Evolutionary conservation across 2,329 filamentous ascomycete genomes (phyloP), one percentile per base, ranked within the genome.

Genomic region (Dactylellina haptotyla): DNA sequence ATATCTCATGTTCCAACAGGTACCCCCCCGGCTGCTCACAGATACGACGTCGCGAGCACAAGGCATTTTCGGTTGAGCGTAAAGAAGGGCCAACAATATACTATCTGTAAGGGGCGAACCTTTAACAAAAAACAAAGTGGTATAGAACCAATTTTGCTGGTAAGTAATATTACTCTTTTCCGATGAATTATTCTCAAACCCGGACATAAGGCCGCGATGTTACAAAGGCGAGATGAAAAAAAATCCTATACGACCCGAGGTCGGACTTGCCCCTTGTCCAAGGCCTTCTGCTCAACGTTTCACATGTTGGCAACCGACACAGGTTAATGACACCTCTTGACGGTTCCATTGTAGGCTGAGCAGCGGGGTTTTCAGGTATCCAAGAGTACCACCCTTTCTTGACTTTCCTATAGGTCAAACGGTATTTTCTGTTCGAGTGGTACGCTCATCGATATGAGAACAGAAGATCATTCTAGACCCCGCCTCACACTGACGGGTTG

Each of bases 141-240:
- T n/a, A n/a, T n/a, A n/a, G n/a, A n/a, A n/a, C n/a, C n/a, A n/a
- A n/a, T 23, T 46, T 46, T 18, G 18, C 6, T 46, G 18, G 12
- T 5, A 20, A 10, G n/a, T 16, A 43, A 8, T n/a, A n/a, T 34
- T 53, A 34, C 14, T 53, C 28, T 14, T 23, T 57, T 32, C 23
- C 18, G 37, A 46, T 46, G 18, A 59, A 16, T 26, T 26, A 59
- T 18, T 12, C 39, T 23, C 18, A 32, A 64, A 54, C 50, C 32
- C 61, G 69, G 69, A 73, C 26, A 73, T 73, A 73, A 66, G 46
- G 16, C 46, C 32, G 26, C 25, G 9, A 26, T 46, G 2, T 53
- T n/a, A n/a, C n/a, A n/a, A n/a, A n/a, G n/a, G n/a, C n/a, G n/a
- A n/a, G n/a, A n/a, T n/a, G n/a, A n/a, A n/a, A n/a, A n/a, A n/a